Conservation (phyloP, 768 basidiomycete species). For the Auricularia cornea region DNA sequence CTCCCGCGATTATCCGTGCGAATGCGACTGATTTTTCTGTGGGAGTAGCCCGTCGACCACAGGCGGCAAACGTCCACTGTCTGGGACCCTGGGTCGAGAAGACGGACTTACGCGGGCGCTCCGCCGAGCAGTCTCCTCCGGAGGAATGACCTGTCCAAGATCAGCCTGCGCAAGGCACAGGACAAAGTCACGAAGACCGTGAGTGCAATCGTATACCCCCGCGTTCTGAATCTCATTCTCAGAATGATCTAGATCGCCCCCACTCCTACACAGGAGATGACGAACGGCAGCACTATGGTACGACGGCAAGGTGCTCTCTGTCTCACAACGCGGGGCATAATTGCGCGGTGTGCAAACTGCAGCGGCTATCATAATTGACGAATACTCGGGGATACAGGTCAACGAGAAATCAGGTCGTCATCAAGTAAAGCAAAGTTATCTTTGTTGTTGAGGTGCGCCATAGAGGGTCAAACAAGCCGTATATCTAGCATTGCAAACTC, state of each 20-base stretch:
- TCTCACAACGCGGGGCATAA: conserved; percentile 57
- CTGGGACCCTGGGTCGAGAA: conserved; percentile 36
- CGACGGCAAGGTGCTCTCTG: conserved; percentile 48
- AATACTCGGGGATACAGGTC: conserved; percentile 73
- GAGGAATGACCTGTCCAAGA: conserved; percentile 48
- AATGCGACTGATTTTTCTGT: too few relatives aligned
- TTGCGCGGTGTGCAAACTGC: conserved; percentile 54
- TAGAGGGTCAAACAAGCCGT: too few relatives aligned
- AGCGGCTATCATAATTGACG: conserved; percentile 64
- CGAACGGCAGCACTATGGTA: conserved; percentile 61
- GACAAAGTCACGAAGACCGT: conserved; percentile 39
- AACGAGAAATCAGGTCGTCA: too few relatives aligned
- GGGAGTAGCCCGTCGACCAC: not conserved
- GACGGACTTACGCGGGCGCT: conserved; percentile 32
- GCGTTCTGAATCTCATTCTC: conserved; percentile 6
- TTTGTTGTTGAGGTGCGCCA: too few relatives aligned
- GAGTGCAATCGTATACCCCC: conserved; percentile 11
- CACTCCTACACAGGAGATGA: conserved; percentile 54
- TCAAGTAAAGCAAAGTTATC: too few relatives aligned
- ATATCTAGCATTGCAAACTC: too few relatives aligned
- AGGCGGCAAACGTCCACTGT: not conserved
- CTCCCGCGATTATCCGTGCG: too few relatives aligned
- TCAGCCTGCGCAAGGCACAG: conserved; percentile 49
- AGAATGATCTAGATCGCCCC: conserved; percentile 41
- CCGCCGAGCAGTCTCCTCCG: not conserved